phyloP scores from a whole-genome alignment of 768 basidiomycete species.

The Calocybe gangraenosa region DNA sequence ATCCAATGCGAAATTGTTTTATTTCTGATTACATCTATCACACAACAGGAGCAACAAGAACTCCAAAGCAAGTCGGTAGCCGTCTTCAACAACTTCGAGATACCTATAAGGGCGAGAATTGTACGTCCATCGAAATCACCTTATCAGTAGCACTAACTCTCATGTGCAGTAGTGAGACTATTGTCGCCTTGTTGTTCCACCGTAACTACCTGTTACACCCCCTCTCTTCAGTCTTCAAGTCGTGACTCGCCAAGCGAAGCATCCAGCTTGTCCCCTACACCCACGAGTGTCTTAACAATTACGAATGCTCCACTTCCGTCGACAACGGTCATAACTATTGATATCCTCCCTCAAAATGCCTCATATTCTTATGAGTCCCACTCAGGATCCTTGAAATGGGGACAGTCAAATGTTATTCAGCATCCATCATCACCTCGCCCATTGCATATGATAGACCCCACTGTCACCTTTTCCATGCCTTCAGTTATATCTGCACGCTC shows the following conservation, averaged over 20 bases:
- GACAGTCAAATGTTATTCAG: slow-evolving; percentile 17
- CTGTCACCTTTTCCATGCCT: slow-evolving; percentile 56
- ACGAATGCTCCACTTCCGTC: slow-evolving; percentile 18
- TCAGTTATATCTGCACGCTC: slow-evolving; percentile 47
- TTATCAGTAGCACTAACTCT: slow-evolving; percentile 7
- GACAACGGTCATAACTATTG: slow-evolving; percentile 42
- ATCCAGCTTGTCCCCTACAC: slow-evolving; percentile 35
- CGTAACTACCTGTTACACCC: slow-evolving; percentile 14
- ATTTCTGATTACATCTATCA: slow-evolving; percentile 70
- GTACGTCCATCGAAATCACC: slow-evolving; percentile 33
- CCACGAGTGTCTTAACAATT: slow-evolving; percentile 30
- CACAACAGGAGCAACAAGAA: slow-evolving; percentile 61
- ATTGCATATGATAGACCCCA: slow-evolving; percentile 59
- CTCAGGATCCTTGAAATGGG: slow-evolving; percentile 7
- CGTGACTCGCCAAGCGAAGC: slow-evolving; percentile 33
- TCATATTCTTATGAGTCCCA: slow-evolving; percentile 1
- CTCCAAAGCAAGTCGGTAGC: slow-evolving; percentile 73
- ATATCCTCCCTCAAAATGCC: slow-evolving; percentile 33
- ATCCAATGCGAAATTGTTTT: slow-evolving; percentile 58
- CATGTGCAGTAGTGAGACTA: slow-evolving; percentile 37
- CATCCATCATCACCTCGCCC: slow-evolving; percentile 47
- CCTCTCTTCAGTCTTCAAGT: too few relatives aligned
- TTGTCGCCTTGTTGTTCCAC: slow-evolving; percentile 32
- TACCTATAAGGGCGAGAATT: slow-evolving; percentile 59
- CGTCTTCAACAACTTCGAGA: slow-evolving; percentile 73